Base-by-base conservation (phyloP, 495 filamentous ascomycete genomes). In the Hyaloscypha hepaticicola region DNA sequence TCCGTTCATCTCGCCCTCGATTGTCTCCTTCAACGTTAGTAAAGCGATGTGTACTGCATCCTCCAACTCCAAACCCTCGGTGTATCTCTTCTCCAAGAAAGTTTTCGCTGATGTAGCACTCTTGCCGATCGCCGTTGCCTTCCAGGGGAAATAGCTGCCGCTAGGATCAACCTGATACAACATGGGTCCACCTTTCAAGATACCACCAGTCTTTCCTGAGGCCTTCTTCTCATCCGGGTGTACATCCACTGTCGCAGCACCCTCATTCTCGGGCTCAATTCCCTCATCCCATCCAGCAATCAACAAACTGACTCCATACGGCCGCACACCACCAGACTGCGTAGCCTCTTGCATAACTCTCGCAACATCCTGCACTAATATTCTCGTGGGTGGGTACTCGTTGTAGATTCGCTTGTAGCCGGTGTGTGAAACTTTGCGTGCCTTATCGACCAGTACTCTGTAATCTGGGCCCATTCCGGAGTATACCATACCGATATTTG, bases 381-480 rank as follows among this genome's bases (percentile, higher is more conserved):
- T 99, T 66, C 95, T 86, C 28, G 96, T 99, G 11, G 95, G 95
- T 16, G 95, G 95, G 84, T 99, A 99, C 82, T 99, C 95, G 79
- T 99, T 99, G 83, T 99, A 99, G 77, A 99, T 90, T 76, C 95
- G 92, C 84, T 99, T 99, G 87, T 98, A 99, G 77, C 89, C 89
- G 53, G 96, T 96, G 80, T 99, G 96, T n/a, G 92, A 95, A 63
- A 97, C 95, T 78, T 97, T 98, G 69, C 95, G 93, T 65, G 95
- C 96, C 76, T 91, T 93, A 81, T 99, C 95, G 64, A 97, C 96
- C 52, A 99, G 86, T 51, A 98, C 91, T 71, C 95, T 88, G 81
- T 98, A 99, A 78, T 99, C 96, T 58, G 95, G 95, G 21, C 96
- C 92, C 95, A 99, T 99, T 75, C 95, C 95, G 25, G 90, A 90